Evolutionary conservation across 2,329 filamentous ascomycete genomes (phyloP).

Genomic region (Colletotrichum truncatum): DNA sequence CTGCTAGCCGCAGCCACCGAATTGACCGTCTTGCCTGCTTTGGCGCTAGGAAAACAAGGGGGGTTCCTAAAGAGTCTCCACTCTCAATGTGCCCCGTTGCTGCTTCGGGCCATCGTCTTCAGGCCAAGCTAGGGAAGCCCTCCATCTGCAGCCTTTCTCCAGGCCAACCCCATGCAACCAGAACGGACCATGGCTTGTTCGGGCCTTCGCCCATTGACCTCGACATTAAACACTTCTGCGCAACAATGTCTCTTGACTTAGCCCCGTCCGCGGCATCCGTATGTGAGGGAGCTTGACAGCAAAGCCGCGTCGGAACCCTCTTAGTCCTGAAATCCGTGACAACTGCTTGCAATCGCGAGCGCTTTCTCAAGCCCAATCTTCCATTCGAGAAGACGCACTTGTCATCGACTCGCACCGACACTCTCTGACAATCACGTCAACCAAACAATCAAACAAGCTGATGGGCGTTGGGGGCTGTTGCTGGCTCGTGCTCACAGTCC

Average conservation of each 20-base stretch:
- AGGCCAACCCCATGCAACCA: slow-evolving; percentile 10
- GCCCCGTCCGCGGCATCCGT: background rate
- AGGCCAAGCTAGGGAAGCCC: slow-evolving; percentile 17
- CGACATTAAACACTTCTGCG: background rate
- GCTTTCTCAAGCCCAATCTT: background rate
- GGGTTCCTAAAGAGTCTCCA: slow-evolving; percentile 7
- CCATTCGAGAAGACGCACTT: slow-evolving; percentile 2
- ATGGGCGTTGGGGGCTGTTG: slow-evolving; percentile 1
- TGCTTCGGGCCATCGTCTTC: slow-evolving; percentile 21
- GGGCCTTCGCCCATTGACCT: background rate
- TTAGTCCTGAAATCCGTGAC: background rate
- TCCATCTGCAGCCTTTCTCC: slow-evolving; percentile 5
- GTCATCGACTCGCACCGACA: slow-evolving; percentile 1
- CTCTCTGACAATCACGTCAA: slow-evolving; percentile 4
- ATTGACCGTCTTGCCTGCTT: slow-evolving; percentile 12
- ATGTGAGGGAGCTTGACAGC: background rate
- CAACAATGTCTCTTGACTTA: background rate
- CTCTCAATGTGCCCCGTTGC: slow-evolving; percentile 4
- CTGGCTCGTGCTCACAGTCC: slow-evolving; percentile 19
- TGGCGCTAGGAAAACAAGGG: slow-evolving; percentile 22
- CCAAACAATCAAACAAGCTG: slow-evolving; percentile 13
- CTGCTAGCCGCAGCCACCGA: slow-evolving; percentile 16
- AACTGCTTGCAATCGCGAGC: background rate
- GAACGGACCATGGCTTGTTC: slow-evolving; percentile 12
- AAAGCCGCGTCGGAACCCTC: background rate